Base-by-base conservation (phyloP, 306 rosid species). In the Lablab purpureus region DNA sequence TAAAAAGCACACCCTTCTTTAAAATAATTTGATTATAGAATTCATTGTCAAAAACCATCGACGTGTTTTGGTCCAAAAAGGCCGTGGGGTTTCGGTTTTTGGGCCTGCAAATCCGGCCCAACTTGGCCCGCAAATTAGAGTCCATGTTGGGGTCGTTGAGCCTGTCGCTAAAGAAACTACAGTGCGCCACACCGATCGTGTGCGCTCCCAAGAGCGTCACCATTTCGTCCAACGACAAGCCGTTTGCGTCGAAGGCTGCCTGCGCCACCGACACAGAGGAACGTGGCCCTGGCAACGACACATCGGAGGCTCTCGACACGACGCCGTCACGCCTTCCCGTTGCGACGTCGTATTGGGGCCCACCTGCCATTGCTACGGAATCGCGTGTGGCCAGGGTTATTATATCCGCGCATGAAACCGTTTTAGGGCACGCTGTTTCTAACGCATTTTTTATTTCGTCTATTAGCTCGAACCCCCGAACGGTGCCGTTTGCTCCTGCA, bases 151-250 rank as follows among this genome's bases (percentile, higher is more conserved):
- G 75, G 47, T 88, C 87, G 1, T 59, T 75, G 19, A 91, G 80
- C 80, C 91, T 78, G 1, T 60, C 17, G 0, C 9, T 0, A 5
- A 91, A 76, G 82, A 89, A 89, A 12, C 10, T 63, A 46, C 97
- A 89, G 34, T 88, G 94, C 1, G 79, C 65, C 1, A 86, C 50
- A 7, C 94, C 94, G 45, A 89, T 84, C 0, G 96, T 89, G 73
- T 91, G 97, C 1, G 89, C 94, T 2, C 97, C 97, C 34, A 89
- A 45, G 7, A 91, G 91, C 1, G 89, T 82, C 2, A 86, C 87
- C 97, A 91, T 91, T 41, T 89, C 91, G 1, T 65, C 74, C 17
- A 77, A 17, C 1, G 84, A 74, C 74, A 91, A 2, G 1, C 89
- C 84, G 1, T 83, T 89, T 15, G 6, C 19, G 0, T 23, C 40